Evolutionary conservation across 805 yeast species (phyloP).

Genomic region (Danielia oregonensis): DNA sequence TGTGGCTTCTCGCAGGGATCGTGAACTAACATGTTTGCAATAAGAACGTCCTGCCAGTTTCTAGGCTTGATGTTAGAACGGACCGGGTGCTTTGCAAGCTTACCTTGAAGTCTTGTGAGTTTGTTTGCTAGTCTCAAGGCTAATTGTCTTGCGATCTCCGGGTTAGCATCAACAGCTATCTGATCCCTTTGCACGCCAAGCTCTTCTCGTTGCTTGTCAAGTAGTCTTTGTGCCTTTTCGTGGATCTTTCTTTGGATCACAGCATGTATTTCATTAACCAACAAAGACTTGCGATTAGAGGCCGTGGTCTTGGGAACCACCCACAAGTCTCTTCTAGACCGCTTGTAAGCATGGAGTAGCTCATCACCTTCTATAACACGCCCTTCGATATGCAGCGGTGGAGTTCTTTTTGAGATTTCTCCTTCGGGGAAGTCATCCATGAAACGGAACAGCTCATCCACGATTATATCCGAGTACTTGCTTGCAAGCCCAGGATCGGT

Average conservation of each 20-base stretch:
- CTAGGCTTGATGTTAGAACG: not conserved
- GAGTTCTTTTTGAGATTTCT: no score
- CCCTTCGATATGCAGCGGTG: not conserved
- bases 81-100: not conserved
- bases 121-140: slow-evolving; percentile 13
- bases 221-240: not conserved
- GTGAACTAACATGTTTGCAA: slow-evolving; percentile 6
- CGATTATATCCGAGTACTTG: slow-evolving; percentile 19
- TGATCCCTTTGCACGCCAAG: not conserved
- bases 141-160: slow-evolving; percentile 6
- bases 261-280: slow-evolving; percentile 15
- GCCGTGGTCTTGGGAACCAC: not conserved
- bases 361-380: not conserved
- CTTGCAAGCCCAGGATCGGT: slow-evolving; percentile 33
- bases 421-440: no score
- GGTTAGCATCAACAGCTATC: not conserved
- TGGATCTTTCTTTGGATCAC: slow-evolving; percentile 7
- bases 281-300: slow-evolving; percentile 7
- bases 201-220: not conserved
- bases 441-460: slow-evolving; percentile 2
- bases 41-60: slow-evolving; percentile 15
- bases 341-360: not conserved
- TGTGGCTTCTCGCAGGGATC: slow-evolving; percentile 2
- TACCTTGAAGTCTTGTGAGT: slow-evolving; percentile 2
- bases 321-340: not conserved